These are phyloP conservation scores for Kwoniella heveanensis DNA, from an alignment of 768 basidiomycete species.

Conservation along the genomic window DNA sequence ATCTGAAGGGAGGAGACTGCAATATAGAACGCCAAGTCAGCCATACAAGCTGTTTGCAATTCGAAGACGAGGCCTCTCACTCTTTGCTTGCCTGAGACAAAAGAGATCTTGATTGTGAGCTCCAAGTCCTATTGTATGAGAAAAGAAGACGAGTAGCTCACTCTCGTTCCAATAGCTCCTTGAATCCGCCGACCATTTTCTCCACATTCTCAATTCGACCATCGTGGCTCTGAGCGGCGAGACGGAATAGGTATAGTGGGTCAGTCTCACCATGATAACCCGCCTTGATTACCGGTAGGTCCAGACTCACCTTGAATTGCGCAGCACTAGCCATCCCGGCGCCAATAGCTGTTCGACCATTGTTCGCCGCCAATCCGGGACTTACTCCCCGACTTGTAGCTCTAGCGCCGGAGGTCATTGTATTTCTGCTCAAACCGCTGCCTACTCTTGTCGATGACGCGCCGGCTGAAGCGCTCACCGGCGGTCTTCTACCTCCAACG, in stretches of 20 bases:
- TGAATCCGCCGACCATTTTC: conserved; percentile 44
- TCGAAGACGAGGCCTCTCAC: too few relatives aligned
- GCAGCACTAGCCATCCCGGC: conserved; percentile 44
- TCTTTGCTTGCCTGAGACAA: conserved; percentile 26
- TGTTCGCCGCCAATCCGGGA: conserved; percentile 28
- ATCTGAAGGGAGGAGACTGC: conserved; percentile 41
- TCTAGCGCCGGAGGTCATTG: conserved; percentile 12
- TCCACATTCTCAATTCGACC: conserved; percentile 46
- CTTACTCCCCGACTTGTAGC: conserved; percentile 36
- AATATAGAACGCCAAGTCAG: too few relatives aligned
- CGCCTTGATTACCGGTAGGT: too few relatives aligned
- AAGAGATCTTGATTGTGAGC: not conserved
- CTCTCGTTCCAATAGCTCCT: conserved; percentile 42
- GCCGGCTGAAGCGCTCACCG: conserved; percentile 15
- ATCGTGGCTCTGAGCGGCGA: conserved; percentile 32
- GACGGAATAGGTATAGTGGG: not conserved
- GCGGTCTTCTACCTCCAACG: conserved; percentile 26
- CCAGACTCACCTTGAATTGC: conserved; percentile 42
- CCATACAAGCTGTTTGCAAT: too few relatives aligned
- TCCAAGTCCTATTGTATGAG: too few relatives aligned
- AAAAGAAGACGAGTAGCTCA: too few relatives aligned
- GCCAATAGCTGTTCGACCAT: conserved; percentile 34
- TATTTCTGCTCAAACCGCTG: conserved; percentile 29
- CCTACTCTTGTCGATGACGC: conserved; percentile 16
- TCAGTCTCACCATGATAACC: too few relatives aligned